Conservation (phyloP, 2,329 filamentous ascomycete genomes). For the Penicillium sp. region DNA sequence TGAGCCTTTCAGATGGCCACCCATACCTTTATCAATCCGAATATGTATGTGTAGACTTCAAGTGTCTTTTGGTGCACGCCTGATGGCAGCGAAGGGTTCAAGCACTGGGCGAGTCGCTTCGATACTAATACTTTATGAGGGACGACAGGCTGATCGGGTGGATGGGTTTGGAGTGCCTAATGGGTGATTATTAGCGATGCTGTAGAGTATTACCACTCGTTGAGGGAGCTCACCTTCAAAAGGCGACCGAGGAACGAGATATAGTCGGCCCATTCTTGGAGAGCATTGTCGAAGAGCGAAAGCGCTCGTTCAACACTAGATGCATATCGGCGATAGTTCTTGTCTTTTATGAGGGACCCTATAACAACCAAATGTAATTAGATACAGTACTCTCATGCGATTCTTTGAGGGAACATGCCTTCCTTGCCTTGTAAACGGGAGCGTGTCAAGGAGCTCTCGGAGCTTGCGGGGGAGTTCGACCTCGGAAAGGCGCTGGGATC, state of each 20-base stretch:
- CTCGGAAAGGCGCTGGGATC: slow-evolving; percentile 43
- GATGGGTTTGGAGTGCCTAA: slow-evolving; percentile 84
- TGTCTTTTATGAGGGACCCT: slow-evolving; percentile 55
- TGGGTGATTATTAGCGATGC: slow-evolving; percentile 4
- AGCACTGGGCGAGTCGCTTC: slow-evolving; percentile 88
- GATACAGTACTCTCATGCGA: neutral
- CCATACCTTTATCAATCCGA: slow-evolving; percentile 73
- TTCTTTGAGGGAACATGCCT: slow-evolving; percentile 54
- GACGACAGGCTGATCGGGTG: slow-evolving; percentile 66
- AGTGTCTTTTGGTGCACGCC: slow-evolving; percentile 97
- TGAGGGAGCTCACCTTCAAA: slow-evolving; percentile 64
- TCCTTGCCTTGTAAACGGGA: slow-evolving; percentile 74
- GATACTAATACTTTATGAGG: slow-evolving; percentile 81
- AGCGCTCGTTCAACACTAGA: slow-evolving; percentile 82
- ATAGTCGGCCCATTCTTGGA: slow-evolving; percentile 99
- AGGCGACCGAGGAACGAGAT: slow-evolving; percentile 93
- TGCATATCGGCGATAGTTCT: slow-evolving; percentile 81
- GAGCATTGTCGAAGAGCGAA: slow-evolving; percentile 82
- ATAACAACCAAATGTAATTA: slow-evolving; percentile 2
- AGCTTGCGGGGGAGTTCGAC: slow-evolving; percentile 71
- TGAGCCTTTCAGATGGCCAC: neutral
- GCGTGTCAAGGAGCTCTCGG: slow-evolving; percentile 75
- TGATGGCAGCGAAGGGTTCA: slow-evolving; percentile 88
- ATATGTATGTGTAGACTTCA: slow-evolving; percentile 89
- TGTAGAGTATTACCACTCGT: neutral